Conservation (phyloP, 371 early-diverging fungal genomes). For the Pancytospora epiphaga region DNA sequence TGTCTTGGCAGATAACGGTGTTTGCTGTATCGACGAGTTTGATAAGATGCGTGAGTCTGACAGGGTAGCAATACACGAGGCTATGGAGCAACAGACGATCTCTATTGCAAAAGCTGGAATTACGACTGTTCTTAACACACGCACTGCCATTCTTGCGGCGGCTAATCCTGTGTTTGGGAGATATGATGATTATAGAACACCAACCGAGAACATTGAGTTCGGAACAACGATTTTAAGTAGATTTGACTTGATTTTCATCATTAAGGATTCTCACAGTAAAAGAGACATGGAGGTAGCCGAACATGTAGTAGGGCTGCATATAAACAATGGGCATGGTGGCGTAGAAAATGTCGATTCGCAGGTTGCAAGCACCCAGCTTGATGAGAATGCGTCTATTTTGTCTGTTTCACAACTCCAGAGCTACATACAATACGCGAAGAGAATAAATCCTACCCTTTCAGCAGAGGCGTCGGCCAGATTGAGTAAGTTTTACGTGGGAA, state of each 20-base stretch:
- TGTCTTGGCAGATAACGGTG: constrained; percentile 96
- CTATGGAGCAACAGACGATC: constrained; percentile 99
- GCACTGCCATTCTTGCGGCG: constrained; percentile 93
- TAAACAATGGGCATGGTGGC: constrained; percentile 60
- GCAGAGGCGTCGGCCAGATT: constrained; percentile 62
- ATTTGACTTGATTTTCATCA: constrained; percentile 89
- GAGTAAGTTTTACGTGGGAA: constrained; percentile 79
- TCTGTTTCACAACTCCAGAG: no score
- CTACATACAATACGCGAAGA: constrained; percentile 59
- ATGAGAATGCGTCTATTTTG: constrained; percentile 31
- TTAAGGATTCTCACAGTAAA: constrained; percentile 74
- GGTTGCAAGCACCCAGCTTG: constrained; percentile 63
- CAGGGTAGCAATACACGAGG: constrained; percentile 98
- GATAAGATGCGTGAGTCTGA: constrained; percentile 99
- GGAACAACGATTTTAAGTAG: constrained; percentile 90
- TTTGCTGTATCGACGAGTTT: constrained; percentile 99
- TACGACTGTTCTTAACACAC: constrained; percentile 90
- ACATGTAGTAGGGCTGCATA: constrained; percentile 52
- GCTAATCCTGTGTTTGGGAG: constrained; percentile 99
- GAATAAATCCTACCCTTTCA: constrained; percentile 50
- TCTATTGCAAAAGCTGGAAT: constrained; percentile 99
- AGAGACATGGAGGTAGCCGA: constrained; percentile 66
- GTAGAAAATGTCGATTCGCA: constrained; percentile 79
- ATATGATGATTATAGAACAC: constrained; percentile 83
- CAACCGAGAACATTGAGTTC: constrained; percentile 84